phyloP scores from a whole-genome alignment of 768 basidiomycete species.

The Amanita fuliginea region DNA sequence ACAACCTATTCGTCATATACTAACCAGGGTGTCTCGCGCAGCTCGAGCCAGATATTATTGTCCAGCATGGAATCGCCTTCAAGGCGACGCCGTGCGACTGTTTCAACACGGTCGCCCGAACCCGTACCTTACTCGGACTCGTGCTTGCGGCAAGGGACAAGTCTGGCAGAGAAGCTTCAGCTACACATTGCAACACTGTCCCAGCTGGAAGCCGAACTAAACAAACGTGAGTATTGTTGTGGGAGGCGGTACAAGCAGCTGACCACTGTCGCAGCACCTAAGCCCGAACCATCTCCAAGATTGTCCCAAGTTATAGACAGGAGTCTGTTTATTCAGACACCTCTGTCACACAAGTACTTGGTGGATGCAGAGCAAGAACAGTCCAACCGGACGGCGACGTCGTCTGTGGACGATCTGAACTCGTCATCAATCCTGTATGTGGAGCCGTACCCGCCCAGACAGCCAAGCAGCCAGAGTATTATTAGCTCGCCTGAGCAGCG shows the following conservation, averaged over 20 bases:
- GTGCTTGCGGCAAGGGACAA: slow-evolving; percentile 55
- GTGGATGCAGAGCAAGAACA: slow-evolving; percentile 13
- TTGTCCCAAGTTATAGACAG: slow-evolving; percentile 62
- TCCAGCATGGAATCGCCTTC: slow-evolving; percentile 31
- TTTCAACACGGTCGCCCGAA: slow-evolving; percentile 54
- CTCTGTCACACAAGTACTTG: slow-evolving; percentile 29
- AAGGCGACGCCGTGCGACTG: slow-evolving; percentile 49
- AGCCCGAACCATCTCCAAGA: slow-evolving; percentile 34
- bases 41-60: slow-evolving; percentile 15
- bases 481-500: slow-evolving; percentile 48
- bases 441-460: slow-evolving; percentile 49
- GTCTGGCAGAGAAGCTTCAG: slow-evolving; percentile 38
- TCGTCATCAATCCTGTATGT: slow-evolving; percentile 48
- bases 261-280: slow-evolving; percentile 19
- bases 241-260: neutral
- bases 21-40: slow-evolving; percentile 15
- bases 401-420: slow-evolving; percentile 42
- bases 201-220: slow-evolving; percentile 53
- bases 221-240: slow-evolving; percentile 36
- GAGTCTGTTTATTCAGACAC: slow-evolving; percentile 53
- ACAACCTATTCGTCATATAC: slow-evolving; percentile 20
- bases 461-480: slow-evolving; percentile 24
- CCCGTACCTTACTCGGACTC: slow-evolving; percentile 22
- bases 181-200: slow-evolving; percentile 59
- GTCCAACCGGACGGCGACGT: slow-evolving; percentile 17